Conservation (phyloP, 2,329 filamentous ascomycete genomes). For the Stagonosporopsis cucurbitacearum region DNA sequence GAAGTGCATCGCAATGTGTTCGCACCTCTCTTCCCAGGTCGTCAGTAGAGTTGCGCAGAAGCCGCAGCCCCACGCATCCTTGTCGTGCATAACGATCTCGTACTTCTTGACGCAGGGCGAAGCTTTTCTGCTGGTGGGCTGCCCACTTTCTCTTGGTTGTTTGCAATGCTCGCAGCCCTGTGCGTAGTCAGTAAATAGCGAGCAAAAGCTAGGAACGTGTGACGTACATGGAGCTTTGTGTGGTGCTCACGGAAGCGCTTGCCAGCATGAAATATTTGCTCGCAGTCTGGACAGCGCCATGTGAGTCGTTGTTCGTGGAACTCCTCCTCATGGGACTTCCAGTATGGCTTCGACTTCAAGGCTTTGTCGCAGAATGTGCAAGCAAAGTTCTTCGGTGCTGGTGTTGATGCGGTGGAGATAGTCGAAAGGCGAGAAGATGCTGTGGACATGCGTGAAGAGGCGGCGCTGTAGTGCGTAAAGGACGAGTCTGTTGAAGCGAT, state of each 20-base stretch:
- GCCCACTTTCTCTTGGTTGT: constrained; percentile 63
- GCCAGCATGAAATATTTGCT: constrained; percentile 71
- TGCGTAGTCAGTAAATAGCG: constrained; percentile 20
- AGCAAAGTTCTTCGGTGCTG: constrained; percentile 49
- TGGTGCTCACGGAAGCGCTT: constrained; percentile 74
- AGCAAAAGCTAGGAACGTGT: not conserved
- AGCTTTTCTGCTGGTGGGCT: constrained; percentile 62
- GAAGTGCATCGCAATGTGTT: constrained; percentile 72
- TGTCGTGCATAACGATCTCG: constrained; percentile 61
- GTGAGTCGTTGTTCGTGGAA: constrained; percentile 73
- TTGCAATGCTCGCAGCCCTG: constrained; percentile 67
- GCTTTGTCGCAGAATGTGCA: constrained; percentile 65
- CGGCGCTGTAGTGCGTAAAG: constrained; percentile 47
- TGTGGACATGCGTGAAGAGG: constrained; percentile 47
- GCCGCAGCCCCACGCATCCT: constrained; percentile 72
- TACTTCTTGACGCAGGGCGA: constrained; percentile 49
- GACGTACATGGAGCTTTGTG: constrained; percentile 66
- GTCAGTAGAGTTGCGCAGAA: constrained; percentile 70
- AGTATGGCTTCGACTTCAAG: constrained; percentile 72
- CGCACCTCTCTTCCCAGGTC: constrained; percentile 70
- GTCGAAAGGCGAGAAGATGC: constrained; percentile 47
- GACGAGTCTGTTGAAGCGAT: constrained; percentile 49
- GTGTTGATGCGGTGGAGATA: constrained; percentile 41
- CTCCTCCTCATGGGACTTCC: constrained; percentile 73
- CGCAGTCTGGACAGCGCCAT: constrained; percentile 72